Conservation (phyloP, 306 rosid species). For the Trifolium dubium region DNA sequence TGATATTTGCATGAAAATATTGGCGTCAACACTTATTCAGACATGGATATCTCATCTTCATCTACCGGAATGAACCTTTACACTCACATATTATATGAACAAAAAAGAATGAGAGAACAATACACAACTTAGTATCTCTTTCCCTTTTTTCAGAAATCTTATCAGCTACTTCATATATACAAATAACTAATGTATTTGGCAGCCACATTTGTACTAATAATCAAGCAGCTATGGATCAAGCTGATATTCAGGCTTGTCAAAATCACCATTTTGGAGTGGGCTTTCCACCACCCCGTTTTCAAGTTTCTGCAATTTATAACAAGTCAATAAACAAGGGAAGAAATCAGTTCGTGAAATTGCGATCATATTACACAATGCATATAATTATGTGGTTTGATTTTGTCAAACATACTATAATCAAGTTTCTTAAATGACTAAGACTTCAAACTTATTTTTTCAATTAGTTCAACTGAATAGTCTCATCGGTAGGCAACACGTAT, state of each 20-base stretch:
- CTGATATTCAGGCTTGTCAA: constrained; percentile 61
- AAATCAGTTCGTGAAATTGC: constrained; percentile 16
- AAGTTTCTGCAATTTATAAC: constrained; percentile 55
- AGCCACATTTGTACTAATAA: constrained; percentile 9
- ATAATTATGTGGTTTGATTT: constrained; percentile 33
- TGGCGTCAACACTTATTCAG: constrained; percentile 42
- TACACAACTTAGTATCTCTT: constrained; percentile 37
- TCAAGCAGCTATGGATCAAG: constrained; percentile 61
- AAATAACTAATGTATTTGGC: constrained; percentile 47
- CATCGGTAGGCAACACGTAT: no score
- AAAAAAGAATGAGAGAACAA: constrained; percentile 78
- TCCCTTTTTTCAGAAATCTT: constrained; percentile 23
- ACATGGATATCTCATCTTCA: constrained; percentile 50
- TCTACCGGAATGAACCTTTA: constrained; percentile 46
- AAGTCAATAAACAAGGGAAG: constrained; percentile 25
- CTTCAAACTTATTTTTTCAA: neutral
- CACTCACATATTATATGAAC: constrained; percentile 71
- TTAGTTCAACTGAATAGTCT: no score
- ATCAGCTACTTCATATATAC: constrained; percentile 56
- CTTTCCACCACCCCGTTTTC: constrained; percentile 41
- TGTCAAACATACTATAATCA: constrained; percentile 4
- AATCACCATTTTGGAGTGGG: constrained; percentile 56
- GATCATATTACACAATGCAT: neutral
- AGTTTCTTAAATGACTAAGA: constrained; percentile 11
- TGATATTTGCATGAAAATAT: constrained; percentile 24